These are phyloP conservation scores for Lactarius hatsudake DNA, from an alignment of 768 basidiomycete genomes.

Conservation along the genomic window DNA sequence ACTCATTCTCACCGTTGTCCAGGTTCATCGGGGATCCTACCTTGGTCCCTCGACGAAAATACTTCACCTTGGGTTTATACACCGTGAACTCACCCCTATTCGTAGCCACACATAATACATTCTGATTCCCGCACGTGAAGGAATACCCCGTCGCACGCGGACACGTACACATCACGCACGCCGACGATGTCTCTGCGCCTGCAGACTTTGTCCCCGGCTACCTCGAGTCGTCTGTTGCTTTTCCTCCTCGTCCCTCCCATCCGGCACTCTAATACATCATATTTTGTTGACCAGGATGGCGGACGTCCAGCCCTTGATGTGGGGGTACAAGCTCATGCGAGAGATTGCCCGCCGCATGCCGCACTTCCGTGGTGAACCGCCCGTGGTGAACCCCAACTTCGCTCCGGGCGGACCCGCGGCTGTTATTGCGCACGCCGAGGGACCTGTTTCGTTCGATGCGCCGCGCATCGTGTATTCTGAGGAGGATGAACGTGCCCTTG, in stretches of 20 bases:
- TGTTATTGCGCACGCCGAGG: no score
- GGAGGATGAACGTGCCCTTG: no score
- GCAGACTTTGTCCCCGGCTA: conserved; percentile 29
- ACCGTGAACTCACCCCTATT: background rate
- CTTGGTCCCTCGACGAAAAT: conserved; percentile 19
- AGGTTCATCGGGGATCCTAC: background rate
- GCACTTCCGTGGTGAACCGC: no score
- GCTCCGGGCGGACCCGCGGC: no score
- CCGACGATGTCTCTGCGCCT: conserved; percentile 28
- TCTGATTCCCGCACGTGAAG: background rate
- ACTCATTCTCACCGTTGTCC: background rate
- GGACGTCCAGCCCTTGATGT: conserved; percentile 30
- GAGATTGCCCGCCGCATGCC: no score
- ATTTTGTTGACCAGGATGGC: conserved; percentile 28
- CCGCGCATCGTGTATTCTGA: no score
- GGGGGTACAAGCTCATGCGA: no score
- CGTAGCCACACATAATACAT: background rate
- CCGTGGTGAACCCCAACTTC: no score
- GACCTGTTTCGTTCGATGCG: no score
- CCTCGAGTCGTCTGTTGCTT: conserved; percentile 33
- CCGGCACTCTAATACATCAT: conserved; percentile 26
- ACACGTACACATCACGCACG: conserved; percentile 27
- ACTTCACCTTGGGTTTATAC: conserved; percentile 20
- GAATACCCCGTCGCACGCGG: conserved; percentile 26
- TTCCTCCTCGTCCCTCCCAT: conserved; percentile 30